Evolutionary conservation across 2,329 filamentous ascomycete genomes (phyloP).

Genomic region (Ophiocordyceps camponoti-leonardi): DNA sequence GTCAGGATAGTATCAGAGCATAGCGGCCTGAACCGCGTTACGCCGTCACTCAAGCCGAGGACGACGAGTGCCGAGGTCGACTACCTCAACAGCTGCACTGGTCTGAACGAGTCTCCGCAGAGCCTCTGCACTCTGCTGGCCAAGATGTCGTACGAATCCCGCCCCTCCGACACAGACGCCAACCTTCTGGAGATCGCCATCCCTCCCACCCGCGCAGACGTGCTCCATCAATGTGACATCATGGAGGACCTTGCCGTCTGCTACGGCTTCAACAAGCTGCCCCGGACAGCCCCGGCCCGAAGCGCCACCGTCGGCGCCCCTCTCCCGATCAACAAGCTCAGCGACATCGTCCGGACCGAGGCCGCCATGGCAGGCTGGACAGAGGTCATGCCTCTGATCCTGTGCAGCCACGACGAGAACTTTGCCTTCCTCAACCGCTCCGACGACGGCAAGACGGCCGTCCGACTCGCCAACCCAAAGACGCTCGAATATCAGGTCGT

Average conservation of each 20-base stretch:
- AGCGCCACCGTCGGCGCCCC: slow-evolving; percentile 75
- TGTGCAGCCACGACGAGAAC: slow-evolving; percentile 97
- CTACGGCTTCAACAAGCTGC: slow-evolving; percentile 94
- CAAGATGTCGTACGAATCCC: slow-evolving; percentile 79
- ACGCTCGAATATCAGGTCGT: slow-evolving; percentile 88
- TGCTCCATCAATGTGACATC: slow-evolving; percentile 91
- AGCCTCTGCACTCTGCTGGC: slow-evolving; percentile 64
- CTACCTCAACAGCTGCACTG: slow-evolving; percentile 89
- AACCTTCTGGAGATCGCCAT: slow-evolving; percentile 68
- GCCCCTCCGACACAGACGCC: slow-evolving; percentile 50
- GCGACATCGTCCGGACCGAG: slow-evolving; percentile 78
- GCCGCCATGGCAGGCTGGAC: slow-evolving; percentile 89
- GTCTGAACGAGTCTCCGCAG: slow-evolving; percentile 56
- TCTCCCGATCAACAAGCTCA: slow-evolving; percentile 82
- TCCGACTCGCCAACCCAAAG: slow-evolving; percentile 83
- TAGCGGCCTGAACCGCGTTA: slow-evolving; percentile 67
- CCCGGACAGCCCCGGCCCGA: slow-evolving; percentile 71
- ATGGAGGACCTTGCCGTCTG: slow-evolving; percentile 98
- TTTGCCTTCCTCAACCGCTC: slow-evolving; percentile 86
- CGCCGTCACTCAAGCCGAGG: slow-evolving; percentile 64
- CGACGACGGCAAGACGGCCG: slow-evolving; percentile 68
- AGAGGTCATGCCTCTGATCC: slow-evolving; percentile 88
- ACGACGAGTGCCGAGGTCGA: slow-evolving; percentile 68
- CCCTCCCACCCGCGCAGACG: slow-evolving; percentile 79
- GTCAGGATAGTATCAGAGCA: slow-evolving; percentile 85